These are phyloP conservation scores for Aspergillus baeticus DNA, from an alignment of 495 filamentous ascomycete genomes.

Conservation along the genomic window DNA sequence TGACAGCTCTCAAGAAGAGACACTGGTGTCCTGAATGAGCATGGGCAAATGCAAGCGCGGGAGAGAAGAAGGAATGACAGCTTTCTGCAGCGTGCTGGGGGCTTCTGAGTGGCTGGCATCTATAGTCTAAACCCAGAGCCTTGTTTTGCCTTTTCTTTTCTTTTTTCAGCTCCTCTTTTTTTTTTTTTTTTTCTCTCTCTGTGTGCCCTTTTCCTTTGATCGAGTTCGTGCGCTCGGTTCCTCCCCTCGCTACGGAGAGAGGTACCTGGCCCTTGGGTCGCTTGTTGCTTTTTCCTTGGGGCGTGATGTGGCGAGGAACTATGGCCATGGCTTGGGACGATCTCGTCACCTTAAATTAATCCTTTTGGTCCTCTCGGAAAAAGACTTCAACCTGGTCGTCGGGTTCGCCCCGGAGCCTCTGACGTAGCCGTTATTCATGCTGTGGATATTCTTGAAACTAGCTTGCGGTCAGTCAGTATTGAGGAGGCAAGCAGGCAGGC, in stretches of 20 bases:
- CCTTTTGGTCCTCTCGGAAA: not conserved
- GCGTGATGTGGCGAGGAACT: not conserved
- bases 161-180: not conserved
- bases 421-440: not conserved
- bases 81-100: conserved; percentile 1
- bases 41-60: not conserved
- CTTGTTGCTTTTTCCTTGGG: conserved; percentile 1
- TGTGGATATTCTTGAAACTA: not conserved
- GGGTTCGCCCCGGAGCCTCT: not conserved
- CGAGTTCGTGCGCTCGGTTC: too few relatives aligned
- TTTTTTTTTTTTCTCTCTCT: not conserved
- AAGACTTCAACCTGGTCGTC: not conserved
- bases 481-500: not conserved
- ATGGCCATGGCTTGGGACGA: not conserved
- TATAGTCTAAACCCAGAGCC: not conserved
- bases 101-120: not conserved
- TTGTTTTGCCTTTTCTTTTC: not conserved
- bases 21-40: not conserved
- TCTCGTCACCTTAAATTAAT: not conserved
- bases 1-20: too few relatives aligned
- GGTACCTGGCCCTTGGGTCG: not conserved
- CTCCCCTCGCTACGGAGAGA: not conserved
- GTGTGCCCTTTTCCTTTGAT: not conserved
- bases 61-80: conserved; percentile 4
- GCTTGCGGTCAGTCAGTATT: not conserved